Evolutionary conservation across 1,284 basidiomycete genomes (phyloP), one percentile per base, ranked within the genome.

Genomic region (Phylloporus sp.): DNA sequence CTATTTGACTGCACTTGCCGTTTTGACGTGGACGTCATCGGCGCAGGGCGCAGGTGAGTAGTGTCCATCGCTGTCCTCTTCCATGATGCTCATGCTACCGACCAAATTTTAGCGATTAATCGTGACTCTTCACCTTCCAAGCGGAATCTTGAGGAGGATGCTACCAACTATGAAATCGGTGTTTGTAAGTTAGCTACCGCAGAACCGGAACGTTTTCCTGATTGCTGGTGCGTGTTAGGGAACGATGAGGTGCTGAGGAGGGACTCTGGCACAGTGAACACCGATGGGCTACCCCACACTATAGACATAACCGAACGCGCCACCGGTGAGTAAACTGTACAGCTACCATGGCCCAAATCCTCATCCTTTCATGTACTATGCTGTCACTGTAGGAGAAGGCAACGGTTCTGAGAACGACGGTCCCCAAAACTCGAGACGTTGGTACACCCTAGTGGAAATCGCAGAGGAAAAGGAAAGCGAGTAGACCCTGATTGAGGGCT

Each of bases 21-120:
- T 49, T 29, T 64, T 60, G 43, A 43, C 63, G 5, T 71, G 64
- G 62, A 53, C 69, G 11, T 59, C 65, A 20, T 61, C 56, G 53
- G 65, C 12, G 15, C 68, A 68, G n/a, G 60, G 65, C 23, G 69
- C 63, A 2, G 69, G 70, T 71, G 37, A 64, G 70, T 73, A 5
- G 10, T 52, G 23, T 29, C 8, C 45, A 14, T 49, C 29, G 7
- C 5, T 27, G 29, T 35, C 8, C 32, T 32, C n/a, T 25, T 49
- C 60, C 45, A 10, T 35, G 20, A 32, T 4, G 25, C 56, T 62
- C 35, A 73, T 12, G n/a, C 15, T 52, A 29, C 12, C 5, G 11
- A 32, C 45, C 15, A 10, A 27, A 68, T 19, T 6, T 2, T 23
- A 71, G 70, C 60, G 1, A 70, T 73, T 5, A 19, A 49, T 41